Percentiles rank a stretch among this genome's conserved stretches.
Conservation (phyloP, 2,329 filamentous ascomycete species). For the Nemania abortiva region DNA sequence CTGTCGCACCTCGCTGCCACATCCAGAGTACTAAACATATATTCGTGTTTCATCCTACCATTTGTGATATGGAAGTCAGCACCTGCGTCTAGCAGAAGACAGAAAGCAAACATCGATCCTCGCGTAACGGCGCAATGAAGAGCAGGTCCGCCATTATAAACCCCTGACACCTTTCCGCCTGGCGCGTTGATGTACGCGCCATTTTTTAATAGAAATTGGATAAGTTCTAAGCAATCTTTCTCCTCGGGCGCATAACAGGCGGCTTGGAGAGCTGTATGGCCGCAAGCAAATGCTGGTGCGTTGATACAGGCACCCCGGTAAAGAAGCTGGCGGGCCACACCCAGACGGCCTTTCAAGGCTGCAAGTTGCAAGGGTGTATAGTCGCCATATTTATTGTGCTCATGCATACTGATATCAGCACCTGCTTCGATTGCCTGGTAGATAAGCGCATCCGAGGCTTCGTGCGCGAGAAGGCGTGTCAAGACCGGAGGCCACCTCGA, state of each 20-base stretch:
- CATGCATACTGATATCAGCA: not conserved
- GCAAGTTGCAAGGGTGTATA: constrained; percentile 16
- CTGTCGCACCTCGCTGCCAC: not conserved
- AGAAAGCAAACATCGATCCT: not conserved
- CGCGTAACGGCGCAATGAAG: not conserved
- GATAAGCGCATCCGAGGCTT: constrained; percentile 15
- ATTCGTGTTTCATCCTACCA: not conserved
- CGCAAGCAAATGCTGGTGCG: not conserved
- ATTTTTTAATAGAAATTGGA: not conserved
- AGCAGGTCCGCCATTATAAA: not conserved
- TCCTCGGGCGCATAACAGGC: not conserved
- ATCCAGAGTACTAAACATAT: not conserved
- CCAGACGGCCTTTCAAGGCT: not conserved
- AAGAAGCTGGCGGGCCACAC: not conserved
- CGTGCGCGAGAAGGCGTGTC: not conserved
- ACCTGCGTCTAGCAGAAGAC: constrained; percentile 6
- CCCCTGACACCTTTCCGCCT: not conserved
- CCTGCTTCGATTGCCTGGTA: not conserved
- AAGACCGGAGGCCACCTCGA: not conserved
- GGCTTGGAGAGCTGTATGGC: constrained; percentile 6
- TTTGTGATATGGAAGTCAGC: not conserved
- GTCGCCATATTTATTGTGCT: not conserved
- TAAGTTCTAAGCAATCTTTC: not conserved
- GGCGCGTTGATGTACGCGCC: constrained; percentile 13
- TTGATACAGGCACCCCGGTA: constrained; percentile 14